Base-by-base conservation (phyloP, 768 basidiomycete genomes). In the Amanita jacksonii region DNA sequence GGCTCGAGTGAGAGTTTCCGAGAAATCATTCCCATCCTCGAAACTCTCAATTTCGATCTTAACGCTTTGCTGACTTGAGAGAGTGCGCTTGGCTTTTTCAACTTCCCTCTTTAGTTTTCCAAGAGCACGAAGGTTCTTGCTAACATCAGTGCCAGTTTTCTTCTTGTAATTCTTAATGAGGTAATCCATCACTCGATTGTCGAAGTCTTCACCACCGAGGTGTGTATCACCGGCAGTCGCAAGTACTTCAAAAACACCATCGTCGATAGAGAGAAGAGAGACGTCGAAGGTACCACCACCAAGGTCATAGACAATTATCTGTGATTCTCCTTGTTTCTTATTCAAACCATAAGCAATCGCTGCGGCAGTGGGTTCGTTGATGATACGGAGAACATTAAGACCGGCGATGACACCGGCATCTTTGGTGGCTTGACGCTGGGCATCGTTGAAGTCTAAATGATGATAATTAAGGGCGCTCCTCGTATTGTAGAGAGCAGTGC, bases 281-380 rank as follows among this genome's bases (percentile, higher is more conserved):
- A 98, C 92, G 77, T 97, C 93, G 68, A 97, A 98, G 39, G 93
- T 98, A 67, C 93, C 93, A 66, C 93, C 93, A 62, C 93, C 93
- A 49, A 97, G 85, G 70, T 98, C 93, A 67, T 96, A 97, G 59
- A 97, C 91, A 54, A 96, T 89, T 62, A 98, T 92, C 59, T 92
- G 89, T 41, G 86, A 83, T 69, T 96, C 93, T 39, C 86, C 86
- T 35, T 76, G 80, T 68, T 89, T 88, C 76, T 94, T 93, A 78
- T 94, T 92, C 32, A 96, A 83, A 68, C 93, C 93, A 65, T 98
- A 97, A 52, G 93, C 92, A 69, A 96, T 94, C 47, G 91, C 93
- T 54, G 94, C 90, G 36, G 93, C 91, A 40, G 93, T 96, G 32
- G 93, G 90, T 65, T 97, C 91, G 69, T 97, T 96, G 70, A 97